Evolutionary conservation across 176 grass and related monocot genomes (phyloP), one percentile per base, ranked within the genome.

Genomic region (Oropetium thomaeum): DNA sequence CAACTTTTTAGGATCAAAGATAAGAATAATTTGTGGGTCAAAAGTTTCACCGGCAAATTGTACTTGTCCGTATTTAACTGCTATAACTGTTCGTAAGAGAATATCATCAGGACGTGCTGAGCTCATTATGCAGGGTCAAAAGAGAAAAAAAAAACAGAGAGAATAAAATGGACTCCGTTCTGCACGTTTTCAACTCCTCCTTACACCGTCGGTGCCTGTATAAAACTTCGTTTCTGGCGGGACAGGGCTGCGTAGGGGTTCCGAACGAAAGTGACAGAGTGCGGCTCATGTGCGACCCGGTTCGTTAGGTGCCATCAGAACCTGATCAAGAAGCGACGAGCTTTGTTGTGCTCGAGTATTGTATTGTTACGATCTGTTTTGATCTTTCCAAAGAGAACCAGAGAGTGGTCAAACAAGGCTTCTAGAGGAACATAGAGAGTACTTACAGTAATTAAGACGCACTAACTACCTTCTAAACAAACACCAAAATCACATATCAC

Each of bases 361-460:
- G 3, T 37, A 63, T 8, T 6, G 17, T 17, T 5, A 15, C 13
- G 16, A 33, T 19, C 10, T 10, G 22, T 61, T 51, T 57, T 39
- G 40, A 53, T 57, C 55, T 38, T 58, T 43, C 37, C 70, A 1
- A 16, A 45, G 11, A 11, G 4, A 14, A 25, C 69, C 20, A 44
- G 10, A 17, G 8, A 7, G 33, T 70, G 28, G 74, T 78, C 66
- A 84, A 62, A 84, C 66, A 43, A 62, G 73, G 32, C 17, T 75
- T 32, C 11, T 14, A 30, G 31, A 69, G n/a, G n/a, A n/a, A n/a
- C n/a, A n/a, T n/a, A n/a, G n/a, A n/a, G n/a, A n/a, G n/a, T n/a
- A n/a, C n/a, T n/a, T n/a, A 51, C 45, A 6, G 45, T 49, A 49
- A 67, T 40, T 7, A 49, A 58, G 48, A 14, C 29, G 34, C 54